Evolutionary conservation across 352 stramenopile species (phyloP), one percentile per base, ranked within the genome.

Genomic region (Pilasporangium apinafurcum): DNA sequence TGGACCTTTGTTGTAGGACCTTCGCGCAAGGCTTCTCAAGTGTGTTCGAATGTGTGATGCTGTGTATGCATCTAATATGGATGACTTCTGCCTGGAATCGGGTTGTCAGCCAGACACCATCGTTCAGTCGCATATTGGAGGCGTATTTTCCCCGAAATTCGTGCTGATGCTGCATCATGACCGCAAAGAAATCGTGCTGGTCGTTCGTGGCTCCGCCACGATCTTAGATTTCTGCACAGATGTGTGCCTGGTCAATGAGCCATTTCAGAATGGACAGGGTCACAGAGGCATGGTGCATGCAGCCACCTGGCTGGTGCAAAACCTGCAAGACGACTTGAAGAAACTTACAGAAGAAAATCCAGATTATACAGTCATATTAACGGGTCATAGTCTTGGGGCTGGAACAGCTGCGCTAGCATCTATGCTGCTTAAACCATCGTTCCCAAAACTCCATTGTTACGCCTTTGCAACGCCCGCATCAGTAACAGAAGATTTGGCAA

Each of bases 191-290:
- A 63, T 93, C 20, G 53, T 89, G 26, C 51, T 88, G 2, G 71
- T 67, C 16, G 59, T 84, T 21, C 76, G 80, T 9, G 80, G 80
- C 28, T 85, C 75, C 4, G 75, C 80, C 21, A 85, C 75, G 17
- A 68, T 92, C 26, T 48, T 90, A 38, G 80, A 92, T 50, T 92
- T 92, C 40, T 86, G 71, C 44, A 92, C 78, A 1, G 80, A 92
- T 29, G 37, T 92, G 31, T 88, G 75, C 45, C 63, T 92, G 32
- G 57, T 82, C 34, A 87, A 86, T 47, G 80, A 90, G 49, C 62
- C 77, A 3, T 90, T 92, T 25, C 57, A 56, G 14, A 29, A 57
- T 24, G 80, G 80, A 4, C 70, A 92, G 46, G 80, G 70, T 9
- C 80, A 92, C 49, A 75, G 80, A n/a, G 80, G 80, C 13, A 92